Conservation (phyloP, 495 filamentous ascomycete genomes). For the Stereocaulon alpinum region DNA sequence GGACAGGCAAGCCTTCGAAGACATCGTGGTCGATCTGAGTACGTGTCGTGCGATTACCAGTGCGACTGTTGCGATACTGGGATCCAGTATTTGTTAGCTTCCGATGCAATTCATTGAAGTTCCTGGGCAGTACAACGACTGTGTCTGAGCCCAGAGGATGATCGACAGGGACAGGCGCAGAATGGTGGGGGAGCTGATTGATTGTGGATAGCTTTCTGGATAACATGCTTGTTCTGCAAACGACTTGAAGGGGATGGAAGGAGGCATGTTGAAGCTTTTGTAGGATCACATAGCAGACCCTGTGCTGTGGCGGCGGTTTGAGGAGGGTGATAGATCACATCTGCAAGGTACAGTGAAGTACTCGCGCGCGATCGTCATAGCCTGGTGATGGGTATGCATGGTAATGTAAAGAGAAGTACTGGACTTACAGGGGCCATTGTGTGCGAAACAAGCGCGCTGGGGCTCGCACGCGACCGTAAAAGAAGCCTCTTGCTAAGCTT, state of each 20-base stretch:
- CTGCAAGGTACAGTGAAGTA: slow-evolving; percentile 7
- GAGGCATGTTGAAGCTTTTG: background rate
- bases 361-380: slow-evolving; percentile 9
- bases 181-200: background rate
- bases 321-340: slow-evolving; percentile 4
- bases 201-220: background rate
- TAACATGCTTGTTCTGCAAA: background rate
- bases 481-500: background rate
- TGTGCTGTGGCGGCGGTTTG: background rate
- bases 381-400: slow-evolving; percentile 8
- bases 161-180: background rate
- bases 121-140: slow-evolving; percentile 5
- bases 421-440: slow-evolving; percentile 15
- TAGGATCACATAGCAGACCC: background rate
- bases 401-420: slow-evolving; percentile 2
- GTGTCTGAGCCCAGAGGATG: slow-evolving; percentile 1
- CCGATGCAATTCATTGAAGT: slow-evolving; percentile 4
- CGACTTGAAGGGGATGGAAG: background rate
- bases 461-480: background rate
- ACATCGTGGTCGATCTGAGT: slow-evolving; percentile 83
- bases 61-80: slow-evolving; percentile 46
- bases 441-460: background rate
- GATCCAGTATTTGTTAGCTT: slow-evolving; percentile 7
- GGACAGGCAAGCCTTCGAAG: slow-evolving; percentile 86
- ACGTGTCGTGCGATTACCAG: slow-evolving; percentile 59